Conservation (phyloP, 441 rosid genomes). For the Pelargonium myrrhifolium region DNA sequence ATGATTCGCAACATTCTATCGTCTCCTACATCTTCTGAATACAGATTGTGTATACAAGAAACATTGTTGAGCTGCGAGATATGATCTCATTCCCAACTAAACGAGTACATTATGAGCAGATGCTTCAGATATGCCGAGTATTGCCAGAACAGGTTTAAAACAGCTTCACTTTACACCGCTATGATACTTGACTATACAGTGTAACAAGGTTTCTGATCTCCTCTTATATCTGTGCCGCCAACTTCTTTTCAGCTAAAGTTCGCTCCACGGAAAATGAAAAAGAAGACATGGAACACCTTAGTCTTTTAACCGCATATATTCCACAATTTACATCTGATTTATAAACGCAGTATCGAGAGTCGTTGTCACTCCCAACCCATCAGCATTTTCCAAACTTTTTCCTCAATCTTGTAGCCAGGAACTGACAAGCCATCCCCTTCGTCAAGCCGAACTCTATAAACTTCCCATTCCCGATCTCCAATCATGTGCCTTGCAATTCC, state of each 20-base stretch:
- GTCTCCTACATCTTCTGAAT: not conserved
- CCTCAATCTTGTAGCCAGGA: constrained; percentile 48
- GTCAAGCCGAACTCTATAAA: constrained; percentile 70
- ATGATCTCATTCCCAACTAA: not conserved
- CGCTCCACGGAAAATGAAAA: constrained; percentile 8
- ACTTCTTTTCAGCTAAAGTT: constrained; percentile 6
- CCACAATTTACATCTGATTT: constrained; percentile 16
- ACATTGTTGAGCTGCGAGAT: constrained; percentile 3
- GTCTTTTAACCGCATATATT: constrained; percentile 3
- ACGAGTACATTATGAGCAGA: constrained; percentile 7
- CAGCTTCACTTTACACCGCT: not conserved
- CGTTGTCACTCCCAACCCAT: constrained; percentile 71
- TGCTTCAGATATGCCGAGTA: not conserved
- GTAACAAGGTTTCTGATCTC: not conserved
- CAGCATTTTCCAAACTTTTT: constrained; percentile 67
- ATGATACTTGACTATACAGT: not conserved
- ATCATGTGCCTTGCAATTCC: constrained; percentile 66
- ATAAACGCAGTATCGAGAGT: not conserved
- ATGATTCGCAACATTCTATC: not conserved
- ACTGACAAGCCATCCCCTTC: constrained; percentile 56
- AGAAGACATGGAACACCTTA: not conserved
- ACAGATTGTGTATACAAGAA: constrained; percentile 4
- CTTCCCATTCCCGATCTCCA: constrained; percentile 83
- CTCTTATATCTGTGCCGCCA: constrained; percentile 14
- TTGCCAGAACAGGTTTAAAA: not conserved